phyloP scores from a whole-genome alignment of 306 rosid species.

The Echinosophora koreensis region DNA sequence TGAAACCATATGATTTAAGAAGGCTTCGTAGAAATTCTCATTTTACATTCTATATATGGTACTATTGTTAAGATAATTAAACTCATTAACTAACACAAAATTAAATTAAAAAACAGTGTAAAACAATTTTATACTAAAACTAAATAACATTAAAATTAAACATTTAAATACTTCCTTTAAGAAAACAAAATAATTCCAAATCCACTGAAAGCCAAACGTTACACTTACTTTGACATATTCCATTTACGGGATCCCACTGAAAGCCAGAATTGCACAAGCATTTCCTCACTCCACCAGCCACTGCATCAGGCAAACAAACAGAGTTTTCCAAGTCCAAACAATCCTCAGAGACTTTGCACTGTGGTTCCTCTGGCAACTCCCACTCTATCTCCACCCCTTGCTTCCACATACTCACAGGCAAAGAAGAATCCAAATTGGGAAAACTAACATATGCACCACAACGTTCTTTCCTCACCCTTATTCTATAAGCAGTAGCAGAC shows the following conservation, averaged over 20 bases:
- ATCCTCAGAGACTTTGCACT: conserved; percentile 27
- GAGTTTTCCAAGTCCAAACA: conserved; percentile 45
- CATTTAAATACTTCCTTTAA: no score
- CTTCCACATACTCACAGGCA: conserved; percentile 45
- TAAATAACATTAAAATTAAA: no score
- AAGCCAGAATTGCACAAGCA: conserved; percentile 55
- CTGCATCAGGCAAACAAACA: conserved; percentile 45
- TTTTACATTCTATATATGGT: no score
- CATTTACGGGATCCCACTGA: conserved; percentile 52
- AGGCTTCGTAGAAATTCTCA: no score
- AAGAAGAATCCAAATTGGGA: conserved; percentile 44
- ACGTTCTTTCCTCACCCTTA: conserved; percentile 48
- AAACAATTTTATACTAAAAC: no score
- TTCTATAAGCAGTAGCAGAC: conserved; percentile 35
- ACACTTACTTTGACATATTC: conserved; percentile 49
- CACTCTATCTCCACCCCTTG: conserved; percentile 61
- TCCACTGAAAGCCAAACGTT: no score
- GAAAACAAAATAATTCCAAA: no score
- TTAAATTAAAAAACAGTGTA: no score
- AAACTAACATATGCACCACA: conserved; percentile 53
- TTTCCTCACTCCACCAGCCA: conserved; percentile 35
- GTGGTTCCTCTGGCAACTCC: conserved; percentile 51
- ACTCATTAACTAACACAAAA: no score
- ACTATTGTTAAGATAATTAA: no score
- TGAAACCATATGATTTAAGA: no score